Conservation (phyloP, 495 filamentous ascomycete species). For the Aspergillus kassunensis region DNA sequence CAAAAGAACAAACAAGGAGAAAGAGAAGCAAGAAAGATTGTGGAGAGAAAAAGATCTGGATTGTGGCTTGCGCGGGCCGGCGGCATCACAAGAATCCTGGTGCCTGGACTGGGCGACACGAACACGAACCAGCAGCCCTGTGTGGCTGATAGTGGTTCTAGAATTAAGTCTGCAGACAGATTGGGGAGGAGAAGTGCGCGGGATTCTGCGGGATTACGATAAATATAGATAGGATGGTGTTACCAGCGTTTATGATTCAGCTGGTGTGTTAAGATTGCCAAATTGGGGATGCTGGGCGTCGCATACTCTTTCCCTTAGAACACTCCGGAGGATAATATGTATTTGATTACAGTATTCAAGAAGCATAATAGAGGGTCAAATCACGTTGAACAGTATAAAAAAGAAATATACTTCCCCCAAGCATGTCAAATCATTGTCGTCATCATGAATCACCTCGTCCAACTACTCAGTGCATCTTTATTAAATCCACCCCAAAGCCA, state of each 20-base stretch:
- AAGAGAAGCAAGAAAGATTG: background rate
- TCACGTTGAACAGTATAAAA: no score
- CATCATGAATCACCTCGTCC: conserved; percentile 5
- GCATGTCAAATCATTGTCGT: background rate
- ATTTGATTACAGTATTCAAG: no score
- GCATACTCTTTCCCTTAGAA: no score
- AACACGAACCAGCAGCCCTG: background rate
- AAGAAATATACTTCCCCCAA: background rate
- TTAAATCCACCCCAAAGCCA: no score
- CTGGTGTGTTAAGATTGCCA: background rate
- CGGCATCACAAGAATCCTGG: conserved; percentile 9
- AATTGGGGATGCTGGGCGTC: no score
- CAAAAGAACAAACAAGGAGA: background rate
- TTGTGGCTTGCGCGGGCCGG: conserved; percentile 1
- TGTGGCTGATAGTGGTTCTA: background rate
- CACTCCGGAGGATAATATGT: no score
- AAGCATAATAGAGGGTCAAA: no score
- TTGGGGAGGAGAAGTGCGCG: background rate
- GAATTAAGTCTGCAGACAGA: background rate
- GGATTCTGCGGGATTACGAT: background rate
- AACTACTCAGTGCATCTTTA: no score
- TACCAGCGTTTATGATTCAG: background rate
- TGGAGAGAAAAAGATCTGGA: background rate
- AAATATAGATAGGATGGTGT: background rate
- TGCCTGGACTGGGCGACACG: conserved; percentile 5